phyloP scores from a whole-genome alignment of 768 basidiomycete species.

The Leccinum broughii region DNA sequence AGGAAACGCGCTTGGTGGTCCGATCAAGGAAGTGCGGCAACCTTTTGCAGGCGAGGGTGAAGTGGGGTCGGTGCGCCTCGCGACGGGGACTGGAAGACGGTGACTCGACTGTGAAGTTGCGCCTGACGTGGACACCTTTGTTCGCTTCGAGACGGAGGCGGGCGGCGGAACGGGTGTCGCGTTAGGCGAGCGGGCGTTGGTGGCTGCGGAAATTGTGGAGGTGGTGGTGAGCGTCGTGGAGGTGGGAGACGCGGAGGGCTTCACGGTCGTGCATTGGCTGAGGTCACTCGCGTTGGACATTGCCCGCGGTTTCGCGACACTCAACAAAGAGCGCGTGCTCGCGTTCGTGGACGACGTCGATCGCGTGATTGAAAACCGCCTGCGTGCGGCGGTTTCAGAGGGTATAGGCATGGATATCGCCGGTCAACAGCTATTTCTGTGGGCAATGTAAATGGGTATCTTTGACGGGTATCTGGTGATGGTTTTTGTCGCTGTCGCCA shows the following conservation, averaged over 20 bases:
- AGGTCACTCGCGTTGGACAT: constrained; percentile 50
- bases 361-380: constrained; percentile 40
- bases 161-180: constrained; percentile 47
- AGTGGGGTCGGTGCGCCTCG: constrained; percentile 30
- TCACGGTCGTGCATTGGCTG: constrained; percentile 54
- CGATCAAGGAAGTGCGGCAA: constrained; percentile 30
- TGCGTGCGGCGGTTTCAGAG: constrained; percentile 56
- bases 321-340: constrained; percentile 42
- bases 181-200: constrained; percentile 45
- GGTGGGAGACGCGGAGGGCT: constrained; percentile 30
- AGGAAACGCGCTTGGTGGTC: constrained; percentile 30
- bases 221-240: constrained; percentile 32
- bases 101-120: constrained; percentile 36
- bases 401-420: constrained; percentile 34
- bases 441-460: constrained; percentile 18
- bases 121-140: constrained; percentile 41
- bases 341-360: constrained; percentile 28
- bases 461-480: neutral
- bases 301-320: constrained; percentile 51
- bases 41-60: constrained; percentile 30
- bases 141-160: constrained; percentile 36
- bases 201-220: constrained; percentile 25
- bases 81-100: constrained; percentile 41
- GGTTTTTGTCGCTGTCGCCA: constrained; percentile 18
- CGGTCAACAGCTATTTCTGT: constrained; percentile 3